A percentile compares a stretch with the other conserved stretches of the same genome.
These are phyloP conservation scores for Candida tibetensis DNA, from an alignment of 805 yeast species.

Conservation along the genomic window DNA sequence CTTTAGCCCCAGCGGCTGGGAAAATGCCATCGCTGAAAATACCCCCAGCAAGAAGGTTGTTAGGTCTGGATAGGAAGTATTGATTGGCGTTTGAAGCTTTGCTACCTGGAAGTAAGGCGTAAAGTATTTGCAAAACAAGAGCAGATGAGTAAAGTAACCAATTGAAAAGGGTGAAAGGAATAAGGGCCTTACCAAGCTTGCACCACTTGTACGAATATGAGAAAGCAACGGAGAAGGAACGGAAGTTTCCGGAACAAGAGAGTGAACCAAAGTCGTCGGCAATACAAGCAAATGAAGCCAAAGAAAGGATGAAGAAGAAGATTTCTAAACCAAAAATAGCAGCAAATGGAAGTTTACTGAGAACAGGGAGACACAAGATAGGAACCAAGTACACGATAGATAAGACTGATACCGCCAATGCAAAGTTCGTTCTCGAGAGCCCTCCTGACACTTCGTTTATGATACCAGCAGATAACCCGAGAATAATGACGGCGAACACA, in stretches of 20 bases:
- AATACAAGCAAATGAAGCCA: conserved; percentile 19
- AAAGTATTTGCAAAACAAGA: conserved; percentile 14
- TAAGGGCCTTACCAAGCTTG: conserved; percentile 19
- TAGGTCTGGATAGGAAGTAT: neutral
- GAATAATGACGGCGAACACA: conserved; percentile 13
- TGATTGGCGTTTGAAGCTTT: neutral
- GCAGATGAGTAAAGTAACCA: conserved; percentile 20
- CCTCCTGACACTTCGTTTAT: conserved; percentile 1
- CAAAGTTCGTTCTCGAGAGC: conserved; percentile 8
- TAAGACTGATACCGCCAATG: conserved; percentile 12
- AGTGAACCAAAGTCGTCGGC: conserved; percentile 19
- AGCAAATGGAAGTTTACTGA: conserved; percentile 10
- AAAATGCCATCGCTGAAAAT: conserved; percentile 1
- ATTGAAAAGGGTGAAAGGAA: conserved; percentile 18
- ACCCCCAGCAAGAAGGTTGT: conserved; percentile 3
- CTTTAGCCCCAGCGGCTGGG: neutral
- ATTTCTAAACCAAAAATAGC: conserved; percentile 14
- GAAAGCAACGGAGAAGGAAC: conserved; percentile 2
- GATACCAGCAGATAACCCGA: conserved; percentile 16
- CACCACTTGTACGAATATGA: conserved; percentile 13
- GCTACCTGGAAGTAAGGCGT: conserved; percentile 16
- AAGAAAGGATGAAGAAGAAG: conserved; percentile 20
- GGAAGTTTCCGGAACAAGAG: conserved; percentile 6
- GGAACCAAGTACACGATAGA: conserved; percentile 5
- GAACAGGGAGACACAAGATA: conserved; percentile 9